Conservation (phyloP, 2,329 filamentous ascomycete species). For the Ramularia endophylla region DNA sequence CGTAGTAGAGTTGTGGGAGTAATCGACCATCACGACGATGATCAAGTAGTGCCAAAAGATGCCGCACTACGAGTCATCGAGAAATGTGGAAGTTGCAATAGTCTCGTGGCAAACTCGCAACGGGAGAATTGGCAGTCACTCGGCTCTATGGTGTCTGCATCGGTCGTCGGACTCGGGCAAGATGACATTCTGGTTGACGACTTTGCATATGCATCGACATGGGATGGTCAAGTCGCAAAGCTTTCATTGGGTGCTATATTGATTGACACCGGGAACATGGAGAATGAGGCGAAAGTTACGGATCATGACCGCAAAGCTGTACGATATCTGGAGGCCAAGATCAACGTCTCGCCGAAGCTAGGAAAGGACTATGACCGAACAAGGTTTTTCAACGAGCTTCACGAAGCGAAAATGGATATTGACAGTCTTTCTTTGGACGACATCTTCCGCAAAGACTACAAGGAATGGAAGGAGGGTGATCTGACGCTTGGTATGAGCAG, state of each 20-base stretch:
- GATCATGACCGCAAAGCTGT: conserved; percentile 55
- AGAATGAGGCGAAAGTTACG: conserved; percentile 56
- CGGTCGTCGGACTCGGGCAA: conserved; percentile 38
- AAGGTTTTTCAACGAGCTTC: conserved; percentile 55
- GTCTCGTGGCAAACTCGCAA: conserved; percentile 59
- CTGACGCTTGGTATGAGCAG: conserved; percentile 62
- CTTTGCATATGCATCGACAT: conserved; percentile 32
- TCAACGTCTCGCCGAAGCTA: conserved; percentile 34
- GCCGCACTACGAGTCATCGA: conserved; percentile 56
- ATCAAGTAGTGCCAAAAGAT: conserved; percentile 48
- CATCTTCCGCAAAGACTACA: conserved; percentile 76
- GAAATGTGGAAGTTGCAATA: conserved; percentile 66
- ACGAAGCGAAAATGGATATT: conserved; percentile 62
- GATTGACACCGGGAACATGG: conserved; percentile 65
- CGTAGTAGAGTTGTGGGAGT: conserved; percentile 53
- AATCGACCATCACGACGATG: conserved; percentile 76
- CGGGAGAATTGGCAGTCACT: conserved; percentile 52
- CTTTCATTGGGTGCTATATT: conserved; percentile 66
- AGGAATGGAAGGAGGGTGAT: conserved; percentile 60
- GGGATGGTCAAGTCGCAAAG: conserved; percentile 57
- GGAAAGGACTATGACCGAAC: conserved; percentile 46
- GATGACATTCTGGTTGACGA: conserved; percentile 33
- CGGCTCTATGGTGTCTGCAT: conserved; percentile 24
- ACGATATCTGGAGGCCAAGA: conserved; percentile 52
- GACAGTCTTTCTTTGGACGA: conserved; percentile 56